phyloP scores from a whole-genome alignment of 176 grass and related monocot genomes.

The bread wheat (Triticum aestivum) region DNA sequence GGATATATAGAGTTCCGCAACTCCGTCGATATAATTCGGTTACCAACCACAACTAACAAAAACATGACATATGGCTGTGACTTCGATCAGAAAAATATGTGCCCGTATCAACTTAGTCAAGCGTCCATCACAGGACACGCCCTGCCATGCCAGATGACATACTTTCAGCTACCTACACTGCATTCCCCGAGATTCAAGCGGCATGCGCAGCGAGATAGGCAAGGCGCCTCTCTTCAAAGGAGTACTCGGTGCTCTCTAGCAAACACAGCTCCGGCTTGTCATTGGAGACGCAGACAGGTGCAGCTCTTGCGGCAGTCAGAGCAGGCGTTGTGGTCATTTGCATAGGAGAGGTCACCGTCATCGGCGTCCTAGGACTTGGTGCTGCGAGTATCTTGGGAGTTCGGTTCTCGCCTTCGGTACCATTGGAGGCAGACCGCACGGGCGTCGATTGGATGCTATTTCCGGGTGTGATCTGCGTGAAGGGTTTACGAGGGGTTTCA shows the following conservation, averaged over 20 bases:
- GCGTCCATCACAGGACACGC: background rate
- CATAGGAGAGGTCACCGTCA: conserved; percentile 39
- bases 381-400: conserved; percentile 30
- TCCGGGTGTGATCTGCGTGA: conserved; percentile 35
- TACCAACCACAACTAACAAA: background rate
- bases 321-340: conserved; percentile 32
- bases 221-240: conserved; percentile 64
- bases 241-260: conserved; percentile 39
- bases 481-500: conserved; percentile 54
- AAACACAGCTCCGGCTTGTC: conserved; percentile 28
- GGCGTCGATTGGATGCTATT: conserved; percentile 37
- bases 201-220: conserved; percentile 39
- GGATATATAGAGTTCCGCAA: background rate
- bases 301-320: background rate
- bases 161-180: conserved; percentile 13
- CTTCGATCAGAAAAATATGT: background rate
- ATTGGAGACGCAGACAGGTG: conserved; percentile 17
- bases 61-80: conserved; percentile 3
- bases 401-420: conserved; percentile 46
- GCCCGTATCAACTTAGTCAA: conserved; percentile 23
- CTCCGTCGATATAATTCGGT: background rate
- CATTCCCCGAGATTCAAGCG: conserved; percentile 4
- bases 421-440: background rate
- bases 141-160: background rate
- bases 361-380: conserved; percentile 32